phyloP scores from a whole-genome alignment of 208 protist species.

The Leishmania braziliensis region DNA sequence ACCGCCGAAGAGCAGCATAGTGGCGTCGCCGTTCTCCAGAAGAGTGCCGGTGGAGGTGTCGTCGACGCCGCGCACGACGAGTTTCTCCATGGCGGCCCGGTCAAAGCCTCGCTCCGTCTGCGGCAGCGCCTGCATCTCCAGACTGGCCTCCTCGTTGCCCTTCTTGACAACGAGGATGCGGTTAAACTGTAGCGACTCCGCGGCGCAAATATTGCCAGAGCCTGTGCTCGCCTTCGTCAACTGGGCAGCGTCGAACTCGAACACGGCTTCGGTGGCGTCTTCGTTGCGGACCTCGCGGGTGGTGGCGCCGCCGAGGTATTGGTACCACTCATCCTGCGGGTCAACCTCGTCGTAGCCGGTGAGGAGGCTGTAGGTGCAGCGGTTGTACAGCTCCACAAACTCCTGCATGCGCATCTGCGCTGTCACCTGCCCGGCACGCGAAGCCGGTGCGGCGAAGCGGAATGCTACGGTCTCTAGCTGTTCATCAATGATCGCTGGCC shows the following conservation, averaged over 20 bases:
- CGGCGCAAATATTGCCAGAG: conserved; percentile 55
- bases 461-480: conserved; percentile 47
- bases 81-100: conserved; percentile 15
- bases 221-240: conserved; percentile 30
- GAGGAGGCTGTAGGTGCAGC: conserved; percentile 58
- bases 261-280: conserved; percentile 35
- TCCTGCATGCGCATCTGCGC: conserved; percentile 25
- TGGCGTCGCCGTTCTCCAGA: conserved; percentile 54
- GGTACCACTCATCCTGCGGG: conserved; percentile 40
- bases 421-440: conserved; percentile 2
- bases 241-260: conserved; percentile 39
- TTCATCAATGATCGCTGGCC: conserved; percentile 48
- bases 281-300: conserved; percentile 33
- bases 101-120: conserved; percentile 46
- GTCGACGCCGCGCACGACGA: conserved; percentile 36
- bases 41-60: conserved; percentile 36
- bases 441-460: conserved; percentile 38
- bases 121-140: conserved; percentile 30
- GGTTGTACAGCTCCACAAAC: conserved; percentile 66
- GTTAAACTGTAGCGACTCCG: conserved; percentile 51
- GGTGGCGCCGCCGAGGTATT: conserved; percentile 34
- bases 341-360: conserved; percentile 38
- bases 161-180: conserved; percentile 51
- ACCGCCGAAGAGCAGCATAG: conserved; percentile 49
- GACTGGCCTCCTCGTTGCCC: conserved; percentile 16